These are phyloP conservation scores for Penicillium thymicola DNA, from an alignment of 2,329 filamentous ascomycete species.

Conservation along the genomic window DNA sequence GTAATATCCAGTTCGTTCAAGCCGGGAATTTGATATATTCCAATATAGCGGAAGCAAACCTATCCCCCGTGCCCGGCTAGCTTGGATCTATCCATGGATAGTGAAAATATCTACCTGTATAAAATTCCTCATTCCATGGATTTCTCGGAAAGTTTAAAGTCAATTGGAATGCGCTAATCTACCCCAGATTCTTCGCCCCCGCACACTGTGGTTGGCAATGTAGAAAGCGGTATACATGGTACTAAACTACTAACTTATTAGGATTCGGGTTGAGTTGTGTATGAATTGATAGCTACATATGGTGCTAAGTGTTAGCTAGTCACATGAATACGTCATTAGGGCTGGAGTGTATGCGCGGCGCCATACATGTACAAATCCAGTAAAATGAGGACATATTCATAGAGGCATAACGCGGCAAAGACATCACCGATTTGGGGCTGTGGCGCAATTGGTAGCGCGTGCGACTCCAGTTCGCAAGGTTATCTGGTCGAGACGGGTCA, in stretches of 20 bases:
- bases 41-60: background rate
- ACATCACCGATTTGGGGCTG: background rate
- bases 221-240: background rate
- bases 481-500: too few relatives aligned
- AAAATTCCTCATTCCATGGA: background rate
- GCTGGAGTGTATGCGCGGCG: background rate
- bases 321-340: background rate
- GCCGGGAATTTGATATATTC: background rate
- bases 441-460: slow-evolving; percentile 1
- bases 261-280: background rate
- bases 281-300: background rate
- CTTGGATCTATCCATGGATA: too few relatives aligned
- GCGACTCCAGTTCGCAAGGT: too few relatives aligned
- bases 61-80: background rate
- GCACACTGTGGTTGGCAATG: background rate
- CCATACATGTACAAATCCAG: background rate
- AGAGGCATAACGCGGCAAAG: too few relatives aligned
- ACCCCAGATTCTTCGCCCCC: slow-evolving; percentile 3
- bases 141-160: background rate
- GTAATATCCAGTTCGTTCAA: background rate
- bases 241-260: background rate
- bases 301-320: background rate
- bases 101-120: too few relatives aligned
- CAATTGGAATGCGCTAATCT: slow-evolving; percentile 3
- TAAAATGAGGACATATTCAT: background rate